Base-by-base conservation (phyloP, 768 basidiomycete species). In the Nevesoporus exiguus region DNA sequence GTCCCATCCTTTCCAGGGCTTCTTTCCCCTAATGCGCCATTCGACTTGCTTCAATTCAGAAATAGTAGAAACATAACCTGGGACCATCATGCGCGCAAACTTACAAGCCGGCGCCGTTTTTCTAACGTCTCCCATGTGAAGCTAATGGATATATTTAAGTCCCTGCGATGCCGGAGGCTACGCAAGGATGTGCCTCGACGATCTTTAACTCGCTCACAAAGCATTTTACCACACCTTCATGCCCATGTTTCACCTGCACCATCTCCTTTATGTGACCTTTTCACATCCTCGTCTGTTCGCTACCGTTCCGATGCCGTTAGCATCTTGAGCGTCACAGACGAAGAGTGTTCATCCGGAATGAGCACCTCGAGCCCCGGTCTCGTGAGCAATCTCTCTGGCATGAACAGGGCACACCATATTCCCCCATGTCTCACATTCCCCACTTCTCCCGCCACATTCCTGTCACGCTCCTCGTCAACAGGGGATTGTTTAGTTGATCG, bases 71-170 rank as follows among this genome's bases (percentile, higher is more conserved):
- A 41, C 19, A 55, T 56, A 49, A 40, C 14, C 36, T 51, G 24
- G 42, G 40, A 58, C 40, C 5, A 17, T 40, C 46, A 43, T 25
- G 49, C 51, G 9, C 54, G 45, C 52, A 66, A 59, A 41, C 25
- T 29, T 25, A 49, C 51, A 0, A 19, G 49, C 34, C 47, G 51
- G 25, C 55, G 44, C 42, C 59, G 59, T 25, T 47, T 63, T 48
- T 47, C 52, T n/a, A 64, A 66, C 29, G 53, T 55, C 25, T 51
- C 66, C 6, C 57, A 54, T 24, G 49, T 56, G 6, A 66, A 61
- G 55, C 40, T 68, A 11, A 51, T 34, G 10, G 53, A 58, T 9
- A 52, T 68, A 29, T 50, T 66, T 61, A 63, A 63, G 47, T 61
- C 59, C 33, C 48, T 68, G 43, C 59, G 64, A 25, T 48, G 36